Evolutionary conservation across 257 asterid genomes (phyloP).

Genomic region (Linaria vulgaris): DNA sequence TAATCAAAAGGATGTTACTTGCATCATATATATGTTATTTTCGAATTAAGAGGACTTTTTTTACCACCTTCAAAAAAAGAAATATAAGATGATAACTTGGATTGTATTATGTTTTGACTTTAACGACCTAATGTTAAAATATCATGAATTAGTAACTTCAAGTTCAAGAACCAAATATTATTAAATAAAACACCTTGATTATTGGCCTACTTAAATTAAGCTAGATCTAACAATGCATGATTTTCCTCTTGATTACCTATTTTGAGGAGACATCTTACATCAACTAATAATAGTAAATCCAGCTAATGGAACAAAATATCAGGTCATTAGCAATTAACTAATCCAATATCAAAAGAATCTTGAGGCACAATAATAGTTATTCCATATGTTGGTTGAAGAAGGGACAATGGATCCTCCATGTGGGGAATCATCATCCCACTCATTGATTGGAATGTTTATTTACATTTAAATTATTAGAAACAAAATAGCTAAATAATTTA

Average conservation of each 20-base stretch:
- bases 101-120: too few relatives aligned
- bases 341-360: slow-evolving; percentile 46
- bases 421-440: slow-evolving; percentile 48
- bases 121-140: too few relatives aligned
- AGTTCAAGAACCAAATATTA: background rate
- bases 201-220: slow-evolving; percentile 21
- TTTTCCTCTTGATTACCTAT: background rate
- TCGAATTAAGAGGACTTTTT: too few relatives aligned
- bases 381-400: slow-evolving; percentile 70
- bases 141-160: background rate
- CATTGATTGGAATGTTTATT: slow-evolving; percentile 43
- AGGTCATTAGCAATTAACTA: slow-evolving; percentile 13
- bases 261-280: slow-evolving; percentile 32
- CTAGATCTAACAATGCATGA: slow-evolving; percentile 19
- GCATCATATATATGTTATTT: too few relatives aligned
- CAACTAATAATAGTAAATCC: background rate
- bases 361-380: slow-evolving; percentile 54
- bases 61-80: too few relatives aligned
- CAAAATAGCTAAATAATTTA: background rate
- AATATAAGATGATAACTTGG: too few relatives aligned
- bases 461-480: too few relatives aligned
- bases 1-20: too few relatives aligned
- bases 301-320: background rate
- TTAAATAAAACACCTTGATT: background rate
- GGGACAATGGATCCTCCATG: slow-evolving; percentile 65